Percentiles rank a stretch among this genome's conserved stretches.
These are phyloP conservation scores for Rhodotorula sphaerocarpa DNA, from an alignment of 768 basidiomycete genomes.

Conservation along the genomic window DNA sequence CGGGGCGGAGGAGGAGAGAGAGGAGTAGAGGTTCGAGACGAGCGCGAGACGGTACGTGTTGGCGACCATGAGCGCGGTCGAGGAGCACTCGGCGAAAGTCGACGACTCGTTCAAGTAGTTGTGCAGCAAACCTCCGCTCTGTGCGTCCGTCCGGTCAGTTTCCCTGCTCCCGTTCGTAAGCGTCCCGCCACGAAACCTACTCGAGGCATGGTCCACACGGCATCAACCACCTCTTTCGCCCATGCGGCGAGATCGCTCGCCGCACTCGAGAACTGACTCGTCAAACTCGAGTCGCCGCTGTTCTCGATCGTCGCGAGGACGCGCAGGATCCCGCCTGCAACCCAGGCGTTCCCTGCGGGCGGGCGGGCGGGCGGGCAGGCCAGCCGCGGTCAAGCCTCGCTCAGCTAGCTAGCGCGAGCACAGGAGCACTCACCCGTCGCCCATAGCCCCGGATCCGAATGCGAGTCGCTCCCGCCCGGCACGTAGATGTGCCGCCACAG, in stretches of 20 bases:
- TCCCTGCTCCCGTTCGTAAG: neutral
- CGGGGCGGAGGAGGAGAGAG: neutral
- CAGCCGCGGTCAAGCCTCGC: too few species aligned
- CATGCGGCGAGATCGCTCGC: conserved; percentile 38
- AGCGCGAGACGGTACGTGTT: conserved; percentile 68
- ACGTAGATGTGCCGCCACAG: conserved; percentile 72
- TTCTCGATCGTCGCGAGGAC: conserved; percentile 65
- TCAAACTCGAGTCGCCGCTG: conserved; percentile 48
- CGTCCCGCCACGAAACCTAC: conserved; percentile 2
- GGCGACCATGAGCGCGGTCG: conserved; percentile 63
- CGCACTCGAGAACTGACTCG: conserved; percentile 35
- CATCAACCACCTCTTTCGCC: conserved; percentile 38
- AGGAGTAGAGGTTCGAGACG: conserved; percentile 32
- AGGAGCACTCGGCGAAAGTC: conserved; percentile 64
- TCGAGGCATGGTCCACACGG: conserved; percentile 13
- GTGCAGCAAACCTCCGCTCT: conserved; percentile 46
- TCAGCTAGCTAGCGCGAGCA: too few species aligned
- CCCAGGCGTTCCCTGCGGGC: conserved; percentile 61
- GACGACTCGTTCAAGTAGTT: conserved; percentile 58
- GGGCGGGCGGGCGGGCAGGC: too few species aligned
- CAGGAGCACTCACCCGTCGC: conserved; percentile 45
- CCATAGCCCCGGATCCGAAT: conserved; percentile 62
- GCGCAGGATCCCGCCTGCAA: conserved; percentile 75
- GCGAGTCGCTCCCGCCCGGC: conserved; percentile 30
- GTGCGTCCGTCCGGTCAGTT: neutral